phyloP scores from a whole-genome alignment of 2,329 filamentous ascomycete genomes.

The Cladorrhinum sp. region DNA sequence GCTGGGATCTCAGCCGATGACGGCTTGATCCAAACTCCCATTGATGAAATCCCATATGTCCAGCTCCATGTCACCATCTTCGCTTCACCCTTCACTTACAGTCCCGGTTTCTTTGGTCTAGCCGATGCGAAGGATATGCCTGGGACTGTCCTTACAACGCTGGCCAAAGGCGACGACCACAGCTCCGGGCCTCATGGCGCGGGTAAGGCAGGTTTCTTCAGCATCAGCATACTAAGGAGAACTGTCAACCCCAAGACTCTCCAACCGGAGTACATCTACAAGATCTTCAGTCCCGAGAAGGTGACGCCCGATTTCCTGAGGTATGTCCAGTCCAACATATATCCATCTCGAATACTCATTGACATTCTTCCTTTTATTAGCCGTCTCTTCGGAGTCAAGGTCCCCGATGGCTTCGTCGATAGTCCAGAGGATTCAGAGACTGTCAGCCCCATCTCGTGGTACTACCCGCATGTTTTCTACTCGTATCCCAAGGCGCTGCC shows the following conservation, averaged over 20 bases:
- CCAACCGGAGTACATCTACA: conserved; percentile 57
- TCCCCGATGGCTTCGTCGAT: conserved; percentile 41
- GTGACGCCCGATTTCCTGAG: conserved; percentile 54
- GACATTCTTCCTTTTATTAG: not conserved
- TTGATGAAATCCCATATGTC: conserved; percentile 82
- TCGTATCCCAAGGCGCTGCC: conserved; percentile 85
- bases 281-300: conserved; percentile 59
- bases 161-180: conserved; percentile 57
- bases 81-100: conserved; percentile 70
- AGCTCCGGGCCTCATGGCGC: conserved; percentile 54
- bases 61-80: conserved; percentile 87
- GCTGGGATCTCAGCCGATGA: conserved; percentile 63
- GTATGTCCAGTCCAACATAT: conserved; percentile 9
- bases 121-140: conserved; percentile 58
- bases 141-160: conserved; percentile 76
- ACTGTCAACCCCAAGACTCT: conserved; percentile 58
- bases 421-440: conserved; percentile 36
- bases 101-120: conserved; percentile 69
- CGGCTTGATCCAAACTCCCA: conserved; percentile 63
- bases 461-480: conserved; percentile 72
- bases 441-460: conserved; percentile 66
- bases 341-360: not conserved
- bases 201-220: conserved; percentile 78
- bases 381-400: conserved; percentile 46
- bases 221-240: conserved; percentile 69